Base-by-base conservation (phyloP, 2,329 filamentous ascomycete species). In the Mycosphaerella sp. region DNA sequence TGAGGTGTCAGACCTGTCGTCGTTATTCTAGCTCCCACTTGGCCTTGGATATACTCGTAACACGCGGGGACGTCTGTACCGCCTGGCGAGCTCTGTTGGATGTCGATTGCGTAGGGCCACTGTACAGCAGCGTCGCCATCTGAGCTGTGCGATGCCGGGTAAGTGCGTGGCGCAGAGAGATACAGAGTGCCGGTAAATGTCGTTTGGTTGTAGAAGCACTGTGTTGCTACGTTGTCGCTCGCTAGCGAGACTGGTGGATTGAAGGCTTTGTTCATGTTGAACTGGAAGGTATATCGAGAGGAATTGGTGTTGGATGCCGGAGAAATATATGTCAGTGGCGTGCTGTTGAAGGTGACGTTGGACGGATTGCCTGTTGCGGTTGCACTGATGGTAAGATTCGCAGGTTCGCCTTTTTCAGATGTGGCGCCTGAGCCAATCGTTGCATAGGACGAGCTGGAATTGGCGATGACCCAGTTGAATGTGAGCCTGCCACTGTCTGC, bases 381-480 rank as follows among this genome's bases (percentile, higher is more conserved):
- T 2, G 79, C 79, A 4, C 81, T 81, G 56, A 68, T 65, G 28
- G 64, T 64, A 12, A 64, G 58, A 37, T 71, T 68, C n/a, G 62
- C 54, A 53, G 61, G 43, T 17, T 69, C 62, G 6, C 70, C 62
- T 7, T 67, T 63, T 3, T 67, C 65, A 42, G 85, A 79, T 77
- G 81, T 85, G 59, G 77, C 73, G 61, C 82, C 80, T 8, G 75
- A 78, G 1, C 75, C 72, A 10, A 75, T 67, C 8, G 72, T 69
- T 3, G 68, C 68, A 16, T 73, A 68, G 8, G 64, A 62, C 53
- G 57, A 37, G 25, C 71, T 68, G 1, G 70, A 62, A 7, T 70
- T 69, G 2, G 67, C 66, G 51, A 87, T 81, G 52, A 78, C 72
- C 82, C 82, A 86, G 63, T 79, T 75, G 66, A 85, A 84, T 6